Evolutionary conservation across 2,329 filamentous ascomycete species (phyloP), one percentile per base, ranked within the genome.

Genomic region (Colletotrichum camelliae): DNA sequence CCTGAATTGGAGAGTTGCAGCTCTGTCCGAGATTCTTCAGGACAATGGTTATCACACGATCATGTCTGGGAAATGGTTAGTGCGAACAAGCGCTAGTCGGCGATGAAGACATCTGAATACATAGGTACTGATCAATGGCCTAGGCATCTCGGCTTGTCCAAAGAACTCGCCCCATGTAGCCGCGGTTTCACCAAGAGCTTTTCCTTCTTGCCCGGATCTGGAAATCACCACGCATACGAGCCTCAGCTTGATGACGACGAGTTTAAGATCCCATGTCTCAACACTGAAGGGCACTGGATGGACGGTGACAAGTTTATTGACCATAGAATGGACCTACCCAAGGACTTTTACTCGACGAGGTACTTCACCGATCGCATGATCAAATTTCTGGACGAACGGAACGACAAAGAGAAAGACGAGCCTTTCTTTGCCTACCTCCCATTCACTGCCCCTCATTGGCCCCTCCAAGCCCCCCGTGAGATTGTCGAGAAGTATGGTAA

Each of bases 171-270:
- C 5, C 85, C 85, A 7, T 80, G 82, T 21, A 81, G 82, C 18
- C 81, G 85, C 60, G 86, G 87, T 8, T 88, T 88, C 67, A 82
- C 86, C 55, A 82, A 84, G 43, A 82, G 80, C 37, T 87, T 87
- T 72, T 82, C 82, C 2, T 85, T 86, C 72, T 79, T 88, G 5
- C 84, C 86, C 3, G 86, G 85, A 4, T 85, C 83, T 64, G 82
- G 82, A 8, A 92, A 91, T 72, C 89, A 91, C 78, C 91, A 89
- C 76, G 89, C 86, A 35, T 91, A 87, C 71, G 89, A 90, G 79
- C 90, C 87, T 9, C 80, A 81, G 55, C 74, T 75, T 33, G 78
- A 81, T 16, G 75, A 80, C 4, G 16, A 58, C 27, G 57, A 76
- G 24, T 58, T 68, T 27, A 21, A 62, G 37, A 43, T 70, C 4